phyloP scores from a whole-genome alignment of 2,329 filamentous ascomycete genomes.

The Talaromyces sp. region DNA sequence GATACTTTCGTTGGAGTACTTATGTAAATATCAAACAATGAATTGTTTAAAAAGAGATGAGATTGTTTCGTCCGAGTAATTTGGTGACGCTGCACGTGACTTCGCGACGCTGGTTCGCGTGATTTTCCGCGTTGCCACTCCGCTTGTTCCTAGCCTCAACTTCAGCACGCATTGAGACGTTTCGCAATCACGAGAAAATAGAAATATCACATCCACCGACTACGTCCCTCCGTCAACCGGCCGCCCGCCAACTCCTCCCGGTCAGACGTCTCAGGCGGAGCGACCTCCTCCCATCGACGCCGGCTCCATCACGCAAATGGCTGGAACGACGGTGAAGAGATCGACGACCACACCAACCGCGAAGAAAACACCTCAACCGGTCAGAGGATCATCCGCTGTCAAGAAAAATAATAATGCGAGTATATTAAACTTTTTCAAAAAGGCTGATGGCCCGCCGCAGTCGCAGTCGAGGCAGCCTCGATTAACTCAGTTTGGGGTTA shows the following conservation, averaged over 20 bases:
- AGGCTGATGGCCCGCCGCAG: conserved; percentile 52
- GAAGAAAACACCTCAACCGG: conserved; percentile 2
- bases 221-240: conserved; percentile 7
- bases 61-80: not conserved
- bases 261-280: not conserved
- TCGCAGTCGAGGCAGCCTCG: conserved; percentile 50
- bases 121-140: conserved; percentile 9
- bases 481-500: conserved; percentile 49
- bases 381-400: conserved; percentile 20
- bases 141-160: not conserved
- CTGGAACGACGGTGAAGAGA: conserved; percentile 14
- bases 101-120: conserved; percentile 8
- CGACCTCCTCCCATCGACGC: not conserved
- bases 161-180: conserved; percentile 23
- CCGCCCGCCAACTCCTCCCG: conserved; percentile 14
- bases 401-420: conserved; percentile 55
- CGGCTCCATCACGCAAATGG: conserved; percentile 5
- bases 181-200: conserved; percentile 16
- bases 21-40: not conserved
- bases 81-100: not conserved
- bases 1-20: not conserved
- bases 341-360: conserved; percentile 4
- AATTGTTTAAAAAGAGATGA: not conserved
- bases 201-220: not conserved
- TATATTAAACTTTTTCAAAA: conserved; percentile 74